phyloP scores from a whole-genome alignment of 2,329 filamentous ascomycete species.

The Simplicillium aogashimaense region DNA sequence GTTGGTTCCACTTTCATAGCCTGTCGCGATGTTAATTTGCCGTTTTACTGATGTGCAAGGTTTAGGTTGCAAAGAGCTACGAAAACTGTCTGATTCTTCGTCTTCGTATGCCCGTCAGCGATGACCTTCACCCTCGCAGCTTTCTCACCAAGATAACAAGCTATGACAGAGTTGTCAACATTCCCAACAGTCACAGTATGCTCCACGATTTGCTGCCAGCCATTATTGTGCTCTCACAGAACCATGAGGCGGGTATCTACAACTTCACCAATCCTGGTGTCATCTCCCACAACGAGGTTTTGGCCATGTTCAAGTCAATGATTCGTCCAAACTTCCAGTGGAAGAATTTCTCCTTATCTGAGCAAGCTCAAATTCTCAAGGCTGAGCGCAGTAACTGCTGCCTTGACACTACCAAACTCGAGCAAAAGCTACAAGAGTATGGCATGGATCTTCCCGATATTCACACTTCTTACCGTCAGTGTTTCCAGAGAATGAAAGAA shows the following conservation, averaged over 20 bases:
- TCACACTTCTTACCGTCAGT: constrained; percentile 49
- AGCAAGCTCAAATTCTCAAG: constrained; percentile 59
- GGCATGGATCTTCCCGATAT: constrained; percentile 49
- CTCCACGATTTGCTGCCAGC: constrained; percentile 54
- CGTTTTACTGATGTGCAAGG: not conserved
- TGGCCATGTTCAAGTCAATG: constrained; percentile 52
- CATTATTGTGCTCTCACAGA: constrained; percentile 48
- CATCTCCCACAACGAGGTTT: constrained; percentile 62
- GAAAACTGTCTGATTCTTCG: constrained; percentile 52
- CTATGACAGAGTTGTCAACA: constrained; percentile 56
- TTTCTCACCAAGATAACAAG: constrained; percentile 61
- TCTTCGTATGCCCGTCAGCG: constrained; percentile 59
- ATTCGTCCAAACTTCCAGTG: constrained; percentile 50
- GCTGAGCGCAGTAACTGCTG: constrained; percentile 57
- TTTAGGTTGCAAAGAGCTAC: constrained; percentile 51
- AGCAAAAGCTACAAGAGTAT: constrained; percentile 49
- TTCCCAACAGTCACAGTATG: constrained; percentile 60
- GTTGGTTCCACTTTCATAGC: too few relatives aligned
- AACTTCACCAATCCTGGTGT: constrained; percentile 64
- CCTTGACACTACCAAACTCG: constrained; percentile 52
- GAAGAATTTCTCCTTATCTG: constrained; percentile 57
- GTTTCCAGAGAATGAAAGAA: constrained; percentile 48
- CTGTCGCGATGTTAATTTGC: too few relatives aligned
- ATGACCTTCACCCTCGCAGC: constrained; percentile 55
- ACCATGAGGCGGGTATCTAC: constrained; percentile 53